Conservation (phyloP, 257 asterid species). For the Schizonepeta tenuifolia region DNA sequence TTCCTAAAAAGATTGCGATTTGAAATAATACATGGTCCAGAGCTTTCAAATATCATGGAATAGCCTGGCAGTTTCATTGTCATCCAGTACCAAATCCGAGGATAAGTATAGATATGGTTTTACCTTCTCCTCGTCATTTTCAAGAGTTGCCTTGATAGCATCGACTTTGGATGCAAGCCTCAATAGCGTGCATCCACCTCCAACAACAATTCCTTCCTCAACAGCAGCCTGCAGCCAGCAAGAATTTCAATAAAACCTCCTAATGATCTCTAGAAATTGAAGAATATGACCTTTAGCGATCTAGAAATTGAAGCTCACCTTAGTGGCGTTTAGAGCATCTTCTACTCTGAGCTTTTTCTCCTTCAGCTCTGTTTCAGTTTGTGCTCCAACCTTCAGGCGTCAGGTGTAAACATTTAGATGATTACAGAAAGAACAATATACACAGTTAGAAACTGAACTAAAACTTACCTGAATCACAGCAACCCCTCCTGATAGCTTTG, state of each 20-base stretch:
- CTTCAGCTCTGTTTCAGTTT: slow-evolving; percentile 95
- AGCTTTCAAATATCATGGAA: neutral
- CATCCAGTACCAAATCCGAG: slow-evolving; percentile 5
- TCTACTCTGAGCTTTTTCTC: slow-evolving; percentile 98
- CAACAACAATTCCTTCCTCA: slow-evolving; percentile 99
- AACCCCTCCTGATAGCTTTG: slow-evolving; percentile 96
- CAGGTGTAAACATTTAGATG: neutral
- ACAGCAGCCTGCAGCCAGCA: slow-evolving; percentile 80
- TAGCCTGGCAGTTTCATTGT: neutral
- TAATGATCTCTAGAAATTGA: neutral
- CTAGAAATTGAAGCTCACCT: slow-evolving; percentile 45
- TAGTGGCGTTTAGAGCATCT: slow-evolving; percentile 98
- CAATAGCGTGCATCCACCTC: slow-evolving; percentile 93
- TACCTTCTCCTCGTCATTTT: slow-evolving; percentile 92
- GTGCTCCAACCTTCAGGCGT: slow-evolving; percentile 87
- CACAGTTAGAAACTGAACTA: neutral
- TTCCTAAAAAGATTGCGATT: neutral
- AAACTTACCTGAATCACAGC: slow-evolving; percentile 91
- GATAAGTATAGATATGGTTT: neutral
- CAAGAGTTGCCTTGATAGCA: slow-evolving; percentile 79
- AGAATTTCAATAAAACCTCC: slow-evolving; percentile 12
- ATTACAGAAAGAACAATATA: neutral
- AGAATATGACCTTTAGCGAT: neutral
- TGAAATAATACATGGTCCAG: neutral
- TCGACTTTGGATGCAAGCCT: slow-evolving; percentile 91